phyloP scores from a whole-genome alignment of 345 rosid genomes.

The Physaria fendleri region DNA sequence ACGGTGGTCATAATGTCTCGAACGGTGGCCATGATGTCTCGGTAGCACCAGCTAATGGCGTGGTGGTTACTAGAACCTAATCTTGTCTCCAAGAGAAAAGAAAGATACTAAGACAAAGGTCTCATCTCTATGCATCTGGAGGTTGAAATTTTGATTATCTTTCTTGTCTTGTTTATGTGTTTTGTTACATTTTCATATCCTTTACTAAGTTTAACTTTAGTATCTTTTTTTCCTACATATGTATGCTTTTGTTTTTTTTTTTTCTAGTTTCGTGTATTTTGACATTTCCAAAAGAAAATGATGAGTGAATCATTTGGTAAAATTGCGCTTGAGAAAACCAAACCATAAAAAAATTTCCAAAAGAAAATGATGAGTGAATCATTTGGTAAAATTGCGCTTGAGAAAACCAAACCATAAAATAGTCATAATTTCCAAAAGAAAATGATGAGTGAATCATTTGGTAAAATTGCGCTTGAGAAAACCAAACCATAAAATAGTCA shows the following conservation, averaged over 20 bases:
- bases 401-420: background rate
- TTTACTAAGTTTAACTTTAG: conserved; percentile 4
- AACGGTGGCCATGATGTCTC: conserved; percentile 18
- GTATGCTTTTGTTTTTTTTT: conserved; percentile 5
- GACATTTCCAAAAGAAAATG: background rate
- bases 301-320: conserved; percentile 11
- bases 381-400: background rate
- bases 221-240: conserved; percentile 2
- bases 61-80: conserved; percentile 14
- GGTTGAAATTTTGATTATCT: conserved; percentile 19
- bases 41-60: background rate
- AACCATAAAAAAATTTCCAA: background rate
- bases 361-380: conserved; percentile 4
- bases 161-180: conserved; percentile 10
- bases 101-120: conserved; percentile 2
- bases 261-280: conserved; percentile 7
- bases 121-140: conserved; percentile 2
- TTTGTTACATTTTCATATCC: background rate
- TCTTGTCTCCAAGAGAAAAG: background rate
- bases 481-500: too few species aligned
- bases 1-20: too few species aligned
- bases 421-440: background rate
- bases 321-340: background rate
- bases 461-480: background rate
- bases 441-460: conserved; percentile 13